A percentile compares a stretch with the other conserved stretches of the same genome.
phyloP scores from a whole-genome alignment of 495 filamentous ascomycete genomes.

The Aspergillus sparsus region DNA sequence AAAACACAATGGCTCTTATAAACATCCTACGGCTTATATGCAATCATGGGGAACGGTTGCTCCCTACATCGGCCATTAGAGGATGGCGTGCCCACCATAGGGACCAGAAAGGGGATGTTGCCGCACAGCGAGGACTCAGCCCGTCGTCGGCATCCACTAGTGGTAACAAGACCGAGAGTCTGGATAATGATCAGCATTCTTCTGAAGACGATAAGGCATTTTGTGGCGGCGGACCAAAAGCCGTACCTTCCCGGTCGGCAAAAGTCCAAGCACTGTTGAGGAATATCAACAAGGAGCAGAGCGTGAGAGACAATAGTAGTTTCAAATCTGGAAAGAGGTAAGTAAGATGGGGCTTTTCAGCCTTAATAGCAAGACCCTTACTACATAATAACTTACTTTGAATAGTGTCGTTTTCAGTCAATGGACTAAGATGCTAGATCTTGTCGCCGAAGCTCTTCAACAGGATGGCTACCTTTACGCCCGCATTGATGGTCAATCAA shows the following conservation, averaged over 20 bases:
- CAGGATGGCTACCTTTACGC: neutral
- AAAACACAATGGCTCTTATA: conserved; percentile 2
- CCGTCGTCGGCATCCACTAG: neutral
- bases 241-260: neutral
- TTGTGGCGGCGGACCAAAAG: neutral
- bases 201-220: neutral
- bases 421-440: conserved; percentile 4
- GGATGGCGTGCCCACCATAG: neutral
- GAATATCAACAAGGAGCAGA: neutral
- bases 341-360: neutral
- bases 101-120: neutral
- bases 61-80: neutral
- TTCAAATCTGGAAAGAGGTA: neutral
- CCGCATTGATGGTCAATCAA: neutral
- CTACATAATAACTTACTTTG: neutral
- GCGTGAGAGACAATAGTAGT: neutral
- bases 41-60: conserved; percentile 1
- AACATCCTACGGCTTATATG: conserved; percentile 1
- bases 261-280: neutral
- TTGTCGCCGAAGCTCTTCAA: neutral
- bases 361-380: too few relatives aligned
- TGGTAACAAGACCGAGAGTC: neutral
- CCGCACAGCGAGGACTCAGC: neutral
- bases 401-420: conserved; percentile 3
- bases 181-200: neutral